phyloP scores from a whole-genome alignment of 306 rosid genomes.

The Cucumis cinereus region DNA sequence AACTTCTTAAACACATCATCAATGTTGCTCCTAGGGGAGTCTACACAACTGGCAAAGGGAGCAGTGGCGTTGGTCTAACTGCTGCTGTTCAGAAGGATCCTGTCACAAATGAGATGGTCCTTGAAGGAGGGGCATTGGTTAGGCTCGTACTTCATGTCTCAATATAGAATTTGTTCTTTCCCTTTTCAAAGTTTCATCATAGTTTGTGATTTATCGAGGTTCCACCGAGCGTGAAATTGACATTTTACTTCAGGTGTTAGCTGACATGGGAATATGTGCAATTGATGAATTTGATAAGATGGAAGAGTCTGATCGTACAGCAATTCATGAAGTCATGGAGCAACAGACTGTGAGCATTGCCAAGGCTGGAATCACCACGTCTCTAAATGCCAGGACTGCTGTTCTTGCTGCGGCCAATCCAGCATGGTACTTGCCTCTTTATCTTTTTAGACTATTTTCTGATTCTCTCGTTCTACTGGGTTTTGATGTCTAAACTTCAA shows the following conservation, averaged over 20 bases:
- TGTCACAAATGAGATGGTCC: conserved; percentile 94
- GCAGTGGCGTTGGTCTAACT: conserved; percentile 99
- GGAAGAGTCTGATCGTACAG: conserved; percentile 98
- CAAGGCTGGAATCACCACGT: conserved; percentile 97
- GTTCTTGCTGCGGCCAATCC: conserved; percentile 99
- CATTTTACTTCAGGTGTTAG: conserved; percentile 51
- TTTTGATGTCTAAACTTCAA: conserved; percentile 4
- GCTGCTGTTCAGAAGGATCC: conserved; percentile 99
- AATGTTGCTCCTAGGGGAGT: conserved; percentile 95
- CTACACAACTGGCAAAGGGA: conserved; percentile 95
- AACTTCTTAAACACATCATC: conserved; percentile 92
- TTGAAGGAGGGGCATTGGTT: conserved; percentile 99
- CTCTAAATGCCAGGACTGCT: conserved; percentile 97
- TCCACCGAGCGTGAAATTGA: not conserved
- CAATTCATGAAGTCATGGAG: conserved; percentile 99
- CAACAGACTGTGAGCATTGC: conserved; percentile 99
- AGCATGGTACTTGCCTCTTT: conserved; percentile 54
- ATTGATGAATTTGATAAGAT: conserved; percentile 97
- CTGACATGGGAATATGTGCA: conserved; percentile 99
- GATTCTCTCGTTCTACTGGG: not conserved
- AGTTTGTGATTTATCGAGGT: not conserved
- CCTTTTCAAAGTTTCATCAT: not conserved
- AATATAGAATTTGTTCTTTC: not conserved
- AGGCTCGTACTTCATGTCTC: conserved; percentile 21
- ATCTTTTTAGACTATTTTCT: not conserved